Evolutionary conservation across 768 basidiomycete species (phyloP).

Genomic region (Termitomyces sp.): DNA sequence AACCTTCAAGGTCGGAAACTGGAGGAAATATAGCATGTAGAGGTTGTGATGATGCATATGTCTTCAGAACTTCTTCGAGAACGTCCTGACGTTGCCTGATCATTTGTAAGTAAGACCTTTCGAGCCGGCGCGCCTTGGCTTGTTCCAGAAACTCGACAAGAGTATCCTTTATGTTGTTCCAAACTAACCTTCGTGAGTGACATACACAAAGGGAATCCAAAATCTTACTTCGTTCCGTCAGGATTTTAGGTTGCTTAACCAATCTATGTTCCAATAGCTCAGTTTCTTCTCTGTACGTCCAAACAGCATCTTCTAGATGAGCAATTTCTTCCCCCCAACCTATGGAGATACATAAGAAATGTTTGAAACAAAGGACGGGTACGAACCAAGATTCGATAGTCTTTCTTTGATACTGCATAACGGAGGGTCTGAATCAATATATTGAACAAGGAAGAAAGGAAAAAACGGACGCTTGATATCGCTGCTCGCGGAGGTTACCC

Average conservation of each 20-base stretch:
- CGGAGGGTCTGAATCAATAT: background rate
- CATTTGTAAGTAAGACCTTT: background rate
- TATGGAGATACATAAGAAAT: background rate
- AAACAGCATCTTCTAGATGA: background rate
- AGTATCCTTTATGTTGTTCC: constrained; percentile 13
- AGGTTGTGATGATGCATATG: constrained; percentile 8
- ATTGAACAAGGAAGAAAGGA: background rate
- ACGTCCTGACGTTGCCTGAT: constrained; percentile 7
- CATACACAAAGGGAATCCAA: background rate
- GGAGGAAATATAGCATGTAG: constrained; percentile 10
- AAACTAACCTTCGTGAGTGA: constrained; percentile 5
- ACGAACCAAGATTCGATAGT: constrained; percentile 4
- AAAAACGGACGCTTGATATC: constrained; percentile 11
- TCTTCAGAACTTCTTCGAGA: constrained; percentile 7
- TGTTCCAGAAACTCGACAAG: constrained; percentile 12
- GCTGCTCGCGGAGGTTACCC: constrained; percentile 9
- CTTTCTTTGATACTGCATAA: constrained; percentile 6
- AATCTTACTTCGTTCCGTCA: constrained; percentile 10
- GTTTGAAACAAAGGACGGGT: background rate
- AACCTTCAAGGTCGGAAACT: constrained; percentile 12
- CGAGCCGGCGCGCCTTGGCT: constrained; percentile 8
- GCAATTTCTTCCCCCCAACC: constrained; percentile 14
- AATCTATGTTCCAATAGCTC: constrained; percentile 9
- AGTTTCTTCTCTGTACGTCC: background rate
- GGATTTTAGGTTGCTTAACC: constrained; percentile 5